A percentile compares a stretch with the other conserved stretches of the same genome.
phyloP scores from a whole-genome alignment of 2,329 filamentous ascomycete genomes.

The Dichotomopilus funicola region DNA sequence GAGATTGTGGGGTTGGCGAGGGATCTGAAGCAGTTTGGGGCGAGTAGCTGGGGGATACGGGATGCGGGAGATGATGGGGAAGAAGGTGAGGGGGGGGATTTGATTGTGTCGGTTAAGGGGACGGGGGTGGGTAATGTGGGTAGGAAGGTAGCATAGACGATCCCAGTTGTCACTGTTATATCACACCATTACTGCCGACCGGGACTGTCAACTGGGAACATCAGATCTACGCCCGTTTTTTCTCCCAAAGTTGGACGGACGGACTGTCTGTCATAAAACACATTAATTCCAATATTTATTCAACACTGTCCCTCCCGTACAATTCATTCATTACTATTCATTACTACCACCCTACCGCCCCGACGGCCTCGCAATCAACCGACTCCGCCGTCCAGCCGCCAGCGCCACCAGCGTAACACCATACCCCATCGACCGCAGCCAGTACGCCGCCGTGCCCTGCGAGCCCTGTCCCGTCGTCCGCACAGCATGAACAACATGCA shows the following conservation, averaged over 20 bases:
- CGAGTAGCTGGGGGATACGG: conserved; percentile 82
- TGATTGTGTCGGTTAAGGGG: conserved; percentile 87
- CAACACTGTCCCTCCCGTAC: too few relatives aligned
- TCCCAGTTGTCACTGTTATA: not conserved
- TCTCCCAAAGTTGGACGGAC: too few relatives aligned
- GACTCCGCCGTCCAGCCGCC: conserved; percentile 39
- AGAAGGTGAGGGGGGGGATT: conserved; percentile 59
- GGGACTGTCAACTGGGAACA: too few relatives aligned
- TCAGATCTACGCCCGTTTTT: too few relatives aligned
- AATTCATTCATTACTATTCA: not conserved
- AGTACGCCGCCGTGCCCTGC: conserved; percentile 43
- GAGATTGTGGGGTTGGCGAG: conserved; percentile 73
- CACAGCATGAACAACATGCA: conserved; percentile 46
- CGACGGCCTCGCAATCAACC: conserved; percentile 23
- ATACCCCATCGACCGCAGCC: conserved; percentile 49
- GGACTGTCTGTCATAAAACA: too few relatives aligned
- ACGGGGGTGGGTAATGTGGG: conserved; percentile 92
- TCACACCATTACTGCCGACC: not conserved
- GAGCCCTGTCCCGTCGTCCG: conserved; percentile 41
- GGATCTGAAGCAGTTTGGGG: conserved; percentile 82
- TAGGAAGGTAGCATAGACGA: conserved; percentile 64
- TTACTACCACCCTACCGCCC: conserved; percentile 7
- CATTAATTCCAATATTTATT: too few relatives aligned
- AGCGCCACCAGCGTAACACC: conserved; percentile 49
- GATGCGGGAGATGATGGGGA: conserved; percentile 58